Base-by-base conservation (phyloP, 1,284 basidiomycete species). In the Pseudomicrostroma phylloplanum region DNA sequence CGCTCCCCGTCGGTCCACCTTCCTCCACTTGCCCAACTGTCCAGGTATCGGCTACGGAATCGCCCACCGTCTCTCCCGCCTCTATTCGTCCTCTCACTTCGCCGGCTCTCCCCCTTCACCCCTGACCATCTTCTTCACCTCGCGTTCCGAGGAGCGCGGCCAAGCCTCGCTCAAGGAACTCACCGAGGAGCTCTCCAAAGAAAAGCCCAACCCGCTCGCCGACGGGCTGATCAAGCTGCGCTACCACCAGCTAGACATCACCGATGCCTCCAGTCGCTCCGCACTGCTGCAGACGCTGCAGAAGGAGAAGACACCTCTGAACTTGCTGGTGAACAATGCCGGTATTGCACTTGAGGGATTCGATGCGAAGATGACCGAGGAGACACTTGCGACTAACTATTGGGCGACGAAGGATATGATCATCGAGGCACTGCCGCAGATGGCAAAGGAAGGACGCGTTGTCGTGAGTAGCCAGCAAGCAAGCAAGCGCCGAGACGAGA, bases 291-390 rank as follows among this genome's bases (percentile, higher is more conserved):
- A 46, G 26, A 57, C 54, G 13, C 43, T 71, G 21, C 19, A 25
- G 39, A 17, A 15, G 49, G 30, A 36, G 30, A 36, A 36, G 30
- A 36, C 30, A 36, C 30, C 30, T 3, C 57, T 76, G 19, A 72
- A 76, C 58, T 63, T 75, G 51, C 64, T 74, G 17, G 61, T 79
- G 55, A 69, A 69, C 60, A 79, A 79, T 63, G 74, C 76, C 42
- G 77, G 77, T 8, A 67, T 77, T 15, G 76, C 76, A 1, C 59
- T 75, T 49, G 64, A 68, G 13, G 75, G 74, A 36, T 70, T 73
- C 57, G 70, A 79, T 46, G 65, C 30, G 51, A 57, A 72, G 19
- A 67, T 76, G 6, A 73, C 71, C n/a, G 63, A 67, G n/a, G 61
- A 71, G 48, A 76, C 77, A 7, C 66, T 79, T 1, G 65, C 63